These are phyloP conservation scores for Cardamine chenopodiifolia DNA, from an alignment of 345 rosid genomes.

Conservation along the genomic window DNA sequence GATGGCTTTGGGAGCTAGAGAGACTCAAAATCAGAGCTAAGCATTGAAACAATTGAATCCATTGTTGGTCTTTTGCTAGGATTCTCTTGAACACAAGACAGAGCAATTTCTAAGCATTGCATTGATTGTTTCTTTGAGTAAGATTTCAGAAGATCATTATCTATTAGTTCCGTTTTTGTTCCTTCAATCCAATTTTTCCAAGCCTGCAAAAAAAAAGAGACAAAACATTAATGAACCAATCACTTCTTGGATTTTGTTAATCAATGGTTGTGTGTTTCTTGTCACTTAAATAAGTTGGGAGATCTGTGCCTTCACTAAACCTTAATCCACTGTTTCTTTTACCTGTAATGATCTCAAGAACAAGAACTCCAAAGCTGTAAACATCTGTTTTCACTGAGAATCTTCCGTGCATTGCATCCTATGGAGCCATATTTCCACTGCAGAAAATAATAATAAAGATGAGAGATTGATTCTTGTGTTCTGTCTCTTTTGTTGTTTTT, in stretches of 20 bases:
- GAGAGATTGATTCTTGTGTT: background rate
- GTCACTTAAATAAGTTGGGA: conserved; percentile 34
- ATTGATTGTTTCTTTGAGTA: conserved; percentile 19
- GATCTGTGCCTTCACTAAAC: conserved; percentile 29
- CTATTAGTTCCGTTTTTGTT: conserved; percentile 35
- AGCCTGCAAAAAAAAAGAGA: conserved; percentile 38
- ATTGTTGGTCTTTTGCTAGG: conserved; percentile 49
- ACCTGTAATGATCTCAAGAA: conserved; percentile 39
- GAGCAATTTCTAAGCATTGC: conserved; percentile 42
- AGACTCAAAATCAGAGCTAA: conserved; percentile 39
- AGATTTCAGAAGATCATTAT: conserved; percentile 21
- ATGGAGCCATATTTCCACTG: conserved; percentile 41
- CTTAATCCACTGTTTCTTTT: conserved; percentile 21
- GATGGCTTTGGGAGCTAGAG: conserved; percentile 44
- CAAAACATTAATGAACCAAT: background rate
- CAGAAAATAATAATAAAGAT: conserved; percentile 3
- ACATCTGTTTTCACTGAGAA: conserved; percentile 37
- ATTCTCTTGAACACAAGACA: conserved; percentile 49
- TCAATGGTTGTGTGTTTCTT: background rate
- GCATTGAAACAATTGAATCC: conserved; percentile 49
- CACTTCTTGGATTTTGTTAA: background rate
- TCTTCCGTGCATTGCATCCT: conserved; percentile 37
- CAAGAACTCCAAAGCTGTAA: conserved; percentile 33
- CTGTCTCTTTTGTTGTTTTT: background rate
- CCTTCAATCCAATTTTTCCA: conserved; percentile 47